Conservation (phyloP, 805 yeast genomes). For the Metschnikowia noctiluminum region DNA sequence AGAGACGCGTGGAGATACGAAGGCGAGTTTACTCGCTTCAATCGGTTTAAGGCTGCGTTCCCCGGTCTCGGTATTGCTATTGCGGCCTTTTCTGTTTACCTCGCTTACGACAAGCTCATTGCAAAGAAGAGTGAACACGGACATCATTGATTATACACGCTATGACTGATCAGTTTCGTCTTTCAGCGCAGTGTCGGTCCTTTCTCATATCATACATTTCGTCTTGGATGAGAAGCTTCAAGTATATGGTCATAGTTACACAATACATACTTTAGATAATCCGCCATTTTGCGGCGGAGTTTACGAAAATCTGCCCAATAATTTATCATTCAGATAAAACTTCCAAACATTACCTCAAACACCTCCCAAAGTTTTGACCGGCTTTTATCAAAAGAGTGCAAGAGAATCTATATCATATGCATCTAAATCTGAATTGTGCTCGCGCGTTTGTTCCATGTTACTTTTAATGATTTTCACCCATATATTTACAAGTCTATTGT, state of each 20-base stretch:
- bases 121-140: slow-evolving; percentile 32
- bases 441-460: neutral
- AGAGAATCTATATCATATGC: no score
- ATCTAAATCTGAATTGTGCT: no score
- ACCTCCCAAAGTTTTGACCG: no score
- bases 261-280: neutral
- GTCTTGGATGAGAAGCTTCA: neutral
- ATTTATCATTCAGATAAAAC: no score
- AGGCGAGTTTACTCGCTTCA: slow-evolving; percentile 70
- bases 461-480: slow-evolving; percentile 1
- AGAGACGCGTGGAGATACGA: slow-evolving; percentile 92
- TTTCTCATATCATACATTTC: no score
- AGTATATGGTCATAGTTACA: neutral
- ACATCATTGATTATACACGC: slow-evolving; percentile 14
- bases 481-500: slow-evolving; percentile 11
- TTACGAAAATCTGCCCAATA: no score
- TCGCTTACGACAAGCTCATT: slow-evolving; percentile 57
- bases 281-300: neutral
- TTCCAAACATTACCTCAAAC: no score
- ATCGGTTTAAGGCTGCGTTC: slow-evolving; percentile 66
- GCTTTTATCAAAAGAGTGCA: no score
- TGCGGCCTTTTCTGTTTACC: slow-evolving; percentile 67
- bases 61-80: slow-evolving; percentile 82
- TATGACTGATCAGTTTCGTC: neutral
- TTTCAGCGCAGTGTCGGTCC: no score